Conservation (phyloP, 352 stramenopile species). For the Globisporangium ultimum region DNA sequence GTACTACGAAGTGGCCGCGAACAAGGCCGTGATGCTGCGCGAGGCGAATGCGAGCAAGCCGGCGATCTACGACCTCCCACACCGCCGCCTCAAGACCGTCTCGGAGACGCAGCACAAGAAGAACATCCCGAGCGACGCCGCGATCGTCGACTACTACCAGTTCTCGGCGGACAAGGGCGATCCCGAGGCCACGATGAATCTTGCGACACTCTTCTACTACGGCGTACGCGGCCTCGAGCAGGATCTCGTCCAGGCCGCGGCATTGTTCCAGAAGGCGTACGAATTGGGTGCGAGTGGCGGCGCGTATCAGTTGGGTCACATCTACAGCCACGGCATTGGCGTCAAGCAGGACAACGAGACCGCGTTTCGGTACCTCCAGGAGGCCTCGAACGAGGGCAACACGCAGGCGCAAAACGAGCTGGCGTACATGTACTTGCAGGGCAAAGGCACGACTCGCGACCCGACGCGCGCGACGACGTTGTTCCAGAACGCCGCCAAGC, state of each 20-base stretch:
- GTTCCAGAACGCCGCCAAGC: conserved; percentile 75
- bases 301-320: conserved; percentile 73
- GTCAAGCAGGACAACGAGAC: conserved; percentile 62
- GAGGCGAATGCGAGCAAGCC: conserved; percentile 53
- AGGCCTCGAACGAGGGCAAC: conserved; percentile 74
- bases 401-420: conserved; percentile 80
- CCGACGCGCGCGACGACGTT: conserved; percentile 58
- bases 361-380: conserved; percentile 67
- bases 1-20: conserved; percentile 88
- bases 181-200: conserved; percentile 70
- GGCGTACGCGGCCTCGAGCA: conserved; percentile 67
- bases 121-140: conserved; percentile 65
- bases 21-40: conserved; percentile 65
- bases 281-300: conserved; percentile 64
- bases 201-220: conserved; percentile 87
- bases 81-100: conserved; percentile 71
- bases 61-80: conserved; percentile 67
- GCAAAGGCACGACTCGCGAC: conserved; percentile 51
- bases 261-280: conserved; percentile 75
- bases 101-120: conserved; percentile 79
- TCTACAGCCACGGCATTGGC: conserved; percentile 82
- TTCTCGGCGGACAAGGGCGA: conserved; percentile 89
- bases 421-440: conserved; percentile 74
- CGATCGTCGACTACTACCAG: conserved; percentile 89
- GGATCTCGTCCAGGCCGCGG: conserved; percentile 58